A percentile compares a stretch with the other conserved stretches of the same genome.
These are phyloP conservation scores for Saccharomyces hybrid DNA, from an alignment of 1,139 yeast species.

Conservation along the genomic window DNA sequence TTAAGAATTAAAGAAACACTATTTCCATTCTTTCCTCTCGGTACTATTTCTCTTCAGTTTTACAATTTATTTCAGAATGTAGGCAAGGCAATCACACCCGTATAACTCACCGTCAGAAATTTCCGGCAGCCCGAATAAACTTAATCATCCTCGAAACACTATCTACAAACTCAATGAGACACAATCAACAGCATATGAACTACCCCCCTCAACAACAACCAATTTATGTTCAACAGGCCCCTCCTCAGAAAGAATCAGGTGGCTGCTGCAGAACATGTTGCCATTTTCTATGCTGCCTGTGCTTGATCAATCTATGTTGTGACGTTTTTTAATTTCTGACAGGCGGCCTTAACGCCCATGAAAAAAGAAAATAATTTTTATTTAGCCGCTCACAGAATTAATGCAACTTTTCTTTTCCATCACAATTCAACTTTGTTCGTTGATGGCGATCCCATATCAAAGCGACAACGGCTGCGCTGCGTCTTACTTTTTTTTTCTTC, in stretches of 20 bases:
- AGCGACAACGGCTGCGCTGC: slow-evolving; percentile 9
- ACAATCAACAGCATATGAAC: background rate
- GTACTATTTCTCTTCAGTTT: background rate
- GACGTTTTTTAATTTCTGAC: background rate
- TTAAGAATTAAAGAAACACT: background rate
- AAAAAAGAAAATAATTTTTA: too few species aligned
- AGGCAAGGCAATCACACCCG: background rate
- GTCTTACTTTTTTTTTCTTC: slow-evolving; percentile 14
- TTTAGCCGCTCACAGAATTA: background rate
- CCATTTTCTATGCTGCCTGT: slow-evolving; percentile 8
- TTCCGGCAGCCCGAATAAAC: background rate
- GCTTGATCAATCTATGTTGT: slow-evolving; percentile 3
- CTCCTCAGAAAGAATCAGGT: slow-evolving; percentile 2
- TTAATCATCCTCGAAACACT: background rate
- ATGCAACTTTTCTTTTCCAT: background rate
- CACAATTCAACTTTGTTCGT: background rate
- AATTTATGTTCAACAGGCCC: slow-evolving; percentile 11
- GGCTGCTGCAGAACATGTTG: slow-evolving; percentile 7
- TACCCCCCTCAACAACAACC: slow-evolving; percentile 5
- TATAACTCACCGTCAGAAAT: background rate
- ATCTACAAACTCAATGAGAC: background rate
- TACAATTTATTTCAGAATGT: background rate
- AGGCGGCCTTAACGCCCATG: background rate
- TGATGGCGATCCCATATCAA: slow-evolving; percentile 8
- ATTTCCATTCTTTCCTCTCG: background rate